These are phyloP conservation scores for Ceratobasidium sp. DNA, from an alignment of 1,284 basidiomycete genomes.

Conservation along the genomic window DNA sequence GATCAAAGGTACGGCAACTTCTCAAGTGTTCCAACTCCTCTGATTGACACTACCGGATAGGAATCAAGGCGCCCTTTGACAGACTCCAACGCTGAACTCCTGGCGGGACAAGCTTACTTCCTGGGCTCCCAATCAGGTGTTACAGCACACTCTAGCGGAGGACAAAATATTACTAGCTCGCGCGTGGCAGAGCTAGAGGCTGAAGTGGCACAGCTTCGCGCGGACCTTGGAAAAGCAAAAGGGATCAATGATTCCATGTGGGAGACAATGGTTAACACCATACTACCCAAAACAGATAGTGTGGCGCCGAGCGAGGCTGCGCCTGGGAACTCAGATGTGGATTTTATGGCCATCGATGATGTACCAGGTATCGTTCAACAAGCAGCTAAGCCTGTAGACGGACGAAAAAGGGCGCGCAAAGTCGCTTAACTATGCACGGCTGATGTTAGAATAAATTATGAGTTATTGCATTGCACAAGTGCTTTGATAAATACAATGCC, in stretches of 20 bases:
- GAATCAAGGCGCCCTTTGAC: background rate
- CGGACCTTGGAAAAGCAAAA: slow-evolving; percentile 83
- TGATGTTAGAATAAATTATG: slow-evolving; percentile 42
- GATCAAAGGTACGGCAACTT: slow-evolving; percentile 69
- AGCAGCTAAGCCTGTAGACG: slow-evolving; percentile 4
- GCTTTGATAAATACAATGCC: slow-evolving; percentile 18
- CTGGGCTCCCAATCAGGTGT: slow-evolving; percentile 59
- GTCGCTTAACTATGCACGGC: background rate
- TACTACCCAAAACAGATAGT: slow-evolving; percentile 38
- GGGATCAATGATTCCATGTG: slow-evolving; percentile 91
- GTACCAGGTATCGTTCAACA: background rate
- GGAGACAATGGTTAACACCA: slow-evolving; percentile 73
- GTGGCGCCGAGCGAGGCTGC: background rate
- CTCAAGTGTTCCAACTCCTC: slow-evolving; percentile 65
- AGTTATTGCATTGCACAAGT: slow-evolving; percentile 9
- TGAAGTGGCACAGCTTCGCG: slow-evolving; percentile 74
- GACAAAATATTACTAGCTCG: slow-evolving; percentile 53
- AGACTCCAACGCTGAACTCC: slow-evolving; percentile 24
- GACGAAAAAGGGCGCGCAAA: slow-evolving; percentile 34
- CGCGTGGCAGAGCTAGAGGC: slow-evolving; percentile 76
- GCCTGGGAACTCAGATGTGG: slow-evolving; percentile 1
- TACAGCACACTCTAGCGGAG: slow-evolving; percentile 41
- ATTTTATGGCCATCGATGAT: slow-evolving; percentile 32
- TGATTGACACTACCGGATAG: slow-evolving; percentile 20
- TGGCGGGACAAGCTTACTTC: slow-evolving; percentile 48